These are phyloP conservation scores for Neonectria hederae DNA, from an alignment of 2,329 filamentous ascomycete genomes.

Conservation along the genomic window DNA sequence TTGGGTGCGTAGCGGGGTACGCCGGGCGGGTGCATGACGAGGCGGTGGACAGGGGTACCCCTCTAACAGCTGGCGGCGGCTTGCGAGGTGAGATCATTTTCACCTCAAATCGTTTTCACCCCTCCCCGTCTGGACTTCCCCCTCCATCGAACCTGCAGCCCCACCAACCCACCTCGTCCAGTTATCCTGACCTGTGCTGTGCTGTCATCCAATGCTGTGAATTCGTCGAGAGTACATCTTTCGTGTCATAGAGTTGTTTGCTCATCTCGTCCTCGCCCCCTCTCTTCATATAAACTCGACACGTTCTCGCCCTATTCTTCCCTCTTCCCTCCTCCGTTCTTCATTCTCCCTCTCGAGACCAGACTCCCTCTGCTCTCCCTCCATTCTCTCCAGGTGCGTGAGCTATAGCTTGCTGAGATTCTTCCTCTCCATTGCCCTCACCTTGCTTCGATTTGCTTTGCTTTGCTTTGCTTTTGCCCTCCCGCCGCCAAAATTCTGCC, in stretches of 20 bases:
- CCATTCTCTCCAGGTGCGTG: conserved; percentile 32
- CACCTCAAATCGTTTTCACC: conserved; percentile 39
- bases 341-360: conserved; percentile 26
- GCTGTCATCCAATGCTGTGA: conserved; percentile 8
- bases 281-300: conserved; percentile 35
- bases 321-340: conserved; percentile 23
- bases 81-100: conserved; percentile 38
- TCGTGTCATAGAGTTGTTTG: conserved; percentile 33
- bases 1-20: conserved; percentile 34
- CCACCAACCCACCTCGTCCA: conserved; percentile 32
- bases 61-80: conserved; percentile 28
- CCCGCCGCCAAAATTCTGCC: neutral
- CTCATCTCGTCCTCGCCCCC: conserved; percentile 20
- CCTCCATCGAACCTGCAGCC: conserved; percentile 28
- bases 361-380: conserved; percentile 22
- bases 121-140: conserved; percentile 8
- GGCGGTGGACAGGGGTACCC: conserved; percentile 13
- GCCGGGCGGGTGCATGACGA: neutral
- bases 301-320: conserved; percentile 24
- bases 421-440: conserved; percentile 13
- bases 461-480: neutral
- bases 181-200: conserved; percentile 18
- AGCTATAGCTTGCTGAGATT: conserved; percentile 1
- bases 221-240: conserved; percentile 26
- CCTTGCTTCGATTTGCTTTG: neutral